These are phyloP conservation scores for Boletus vinaceobasis DNA, from an alignment of 768 basidiomycete species.

Conservation along the genomic window DNA sequence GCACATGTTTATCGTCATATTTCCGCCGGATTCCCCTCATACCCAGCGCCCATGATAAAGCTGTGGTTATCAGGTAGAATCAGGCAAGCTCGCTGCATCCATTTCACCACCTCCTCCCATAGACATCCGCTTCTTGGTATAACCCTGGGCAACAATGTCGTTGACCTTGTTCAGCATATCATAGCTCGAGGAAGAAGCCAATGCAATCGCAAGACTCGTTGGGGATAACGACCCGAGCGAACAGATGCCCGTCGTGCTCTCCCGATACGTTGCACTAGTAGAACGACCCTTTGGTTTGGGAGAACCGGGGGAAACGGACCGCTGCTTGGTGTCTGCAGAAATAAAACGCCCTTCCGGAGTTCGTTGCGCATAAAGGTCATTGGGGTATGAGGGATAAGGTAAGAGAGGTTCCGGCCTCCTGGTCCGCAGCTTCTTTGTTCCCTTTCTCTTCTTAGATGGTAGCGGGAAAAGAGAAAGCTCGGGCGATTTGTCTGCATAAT, in stretches of 20 bases:
- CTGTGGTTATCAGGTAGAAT: not conserved
- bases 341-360: not conserved
- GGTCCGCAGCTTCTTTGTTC: constrained; percentile 2
- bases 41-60: too few species aligned
- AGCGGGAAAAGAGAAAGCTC: constrained; percentile 18
- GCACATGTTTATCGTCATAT: not conserved
- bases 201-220: constrained; percentile 19
- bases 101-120: not conserved
- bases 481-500: not conserved
- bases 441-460: constrained; percentile 12
- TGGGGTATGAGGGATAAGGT: constrained; percentile 25
- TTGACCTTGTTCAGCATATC: constrained; percentile 34
- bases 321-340: not conserved
- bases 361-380: not conserved
- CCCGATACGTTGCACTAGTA: not conserved
- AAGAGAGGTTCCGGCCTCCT: constrained; percentile 11
- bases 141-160: constrained; percentile 36
- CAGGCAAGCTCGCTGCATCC: not conserved
- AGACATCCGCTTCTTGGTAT: constrained; percentile 23
- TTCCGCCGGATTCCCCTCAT: not conserved
- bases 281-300: constrained; percentile 6
- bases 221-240: constrained; percentile 22
- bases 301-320: constrained; percentile 6
- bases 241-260: constrained; percentile 4
- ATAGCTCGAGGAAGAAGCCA: constrained; percentile 21